Conservation (phyloP, 2,329 filamentous ascomycete genomes). For the Didymella keratinophila region DNA sequence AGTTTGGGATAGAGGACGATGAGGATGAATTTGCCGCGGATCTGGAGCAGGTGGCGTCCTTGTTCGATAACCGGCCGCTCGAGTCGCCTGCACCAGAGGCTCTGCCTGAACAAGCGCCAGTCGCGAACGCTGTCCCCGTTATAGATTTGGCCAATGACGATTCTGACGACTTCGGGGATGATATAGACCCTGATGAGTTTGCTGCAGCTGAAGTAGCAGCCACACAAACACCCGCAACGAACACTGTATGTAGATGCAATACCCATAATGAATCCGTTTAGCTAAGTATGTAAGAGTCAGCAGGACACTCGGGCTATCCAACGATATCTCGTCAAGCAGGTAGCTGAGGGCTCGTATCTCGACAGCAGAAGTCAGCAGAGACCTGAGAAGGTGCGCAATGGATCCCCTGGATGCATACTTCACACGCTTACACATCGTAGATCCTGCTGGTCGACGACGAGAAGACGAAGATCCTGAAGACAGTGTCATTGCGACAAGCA, state of each 20-base stretch:
- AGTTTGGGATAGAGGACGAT: constrained; percentile 57
- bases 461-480: constrained; percentile 68
- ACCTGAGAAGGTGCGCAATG: constrained; percentile 72
- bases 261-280: constrained; percentile 39
- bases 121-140: constrained; percentile 19
- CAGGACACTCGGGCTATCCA: constrained; percentile 78
- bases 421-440: constrained; percentile 57
- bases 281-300: constrained; percentile 75
- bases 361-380: constrained; percentile 67
- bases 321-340: constrained; percentile 81
- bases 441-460: constrained; percentile 85
- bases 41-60: constrained; percentile 64
- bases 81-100: constrained; percentile 22
- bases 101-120: constrained; percentile 12
- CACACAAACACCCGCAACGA: constrained; percentile 67
- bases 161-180: constrained; percentile 72
- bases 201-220: constrained; percentile 74
- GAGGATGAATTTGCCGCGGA: constrained; percentile 64
- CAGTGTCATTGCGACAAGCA: constrained; percentile 79
- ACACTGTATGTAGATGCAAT: constrained; percentile 60
- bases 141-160: constrained; percentile 50
- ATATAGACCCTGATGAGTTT: constrained; percentile 75
- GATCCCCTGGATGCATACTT: not conserved
- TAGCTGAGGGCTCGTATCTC: constrained; percentile 73
- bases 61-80: constrained; percentile 59